These are phyloP conservation scores for Sclerospora graminicola DNA, from an alignment of 352 stramenopile genomes.

Conservation along the genomic window DNA sequence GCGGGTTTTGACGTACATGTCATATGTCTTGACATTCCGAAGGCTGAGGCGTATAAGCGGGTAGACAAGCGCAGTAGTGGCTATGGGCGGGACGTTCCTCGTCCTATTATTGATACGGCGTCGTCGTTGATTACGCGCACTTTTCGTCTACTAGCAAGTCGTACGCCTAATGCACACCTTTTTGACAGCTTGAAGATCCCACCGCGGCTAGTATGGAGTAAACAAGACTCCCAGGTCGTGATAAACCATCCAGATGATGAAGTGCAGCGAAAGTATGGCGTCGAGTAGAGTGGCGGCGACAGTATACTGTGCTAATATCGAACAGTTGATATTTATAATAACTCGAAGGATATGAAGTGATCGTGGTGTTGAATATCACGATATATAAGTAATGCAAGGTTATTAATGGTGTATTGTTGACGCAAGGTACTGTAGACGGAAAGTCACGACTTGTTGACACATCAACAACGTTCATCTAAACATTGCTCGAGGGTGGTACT, in stretches of 20 bases:
- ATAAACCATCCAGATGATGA: constrained; percentile 33
- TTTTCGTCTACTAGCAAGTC: constrained; percentile 46
- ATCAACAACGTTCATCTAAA: too few relatives aligned
- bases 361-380: too few relatives aligned
- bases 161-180: constrained; percentile 59
- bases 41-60: constrained; percentile 50
- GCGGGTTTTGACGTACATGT: constrained; percentile 64
- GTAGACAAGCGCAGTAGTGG: constrained; percentile 55
- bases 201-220: constrained; percentile 65
- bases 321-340: too few relatives aligned
- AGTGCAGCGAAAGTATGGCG: constrained; percentile 58
- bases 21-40: constrained; percentile 64
- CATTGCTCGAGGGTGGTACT: too few relatives aligned
- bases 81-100: constrained; percentile 57
- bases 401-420: too few relatives aligned
- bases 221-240: constrained; percentile 43
- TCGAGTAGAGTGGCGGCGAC: constrained; percentile 17
- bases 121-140: constrained; percentile 54
- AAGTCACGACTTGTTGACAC: too few relatives aligned
- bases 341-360: too few relatives aligned
- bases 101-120: constrained; percentile 52
- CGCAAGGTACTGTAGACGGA: too few relatives aligned
- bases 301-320: too few relatives aligned
- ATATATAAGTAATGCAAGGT: too few relatives aligned
- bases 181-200: constrained; percentile 55